Conservation (phyloP, 192 early-diverging fungal species). For the Pilobolus umbonatus region DNA sequence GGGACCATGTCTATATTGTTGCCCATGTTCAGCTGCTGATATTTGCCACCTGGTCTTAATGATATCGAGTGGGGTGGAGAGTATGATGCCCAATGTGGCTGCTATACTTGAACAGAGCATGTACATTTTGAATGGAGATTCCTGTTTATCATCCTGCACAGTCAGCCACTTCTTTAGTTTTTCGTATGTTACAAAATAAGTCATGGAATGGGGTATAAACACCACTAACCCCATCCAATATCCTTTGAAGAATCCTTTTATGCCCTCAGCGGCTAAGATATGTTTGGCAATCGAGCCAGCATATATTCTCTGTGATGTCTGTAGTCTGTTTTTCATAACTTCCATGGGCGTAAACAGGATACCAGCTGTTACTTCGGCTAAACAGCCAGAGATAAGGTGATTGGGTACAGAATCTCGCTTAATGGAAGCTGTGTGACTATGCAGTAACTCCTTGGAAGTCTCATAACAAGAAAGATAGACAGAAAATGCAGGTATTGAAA, state of each 20-base stretch:
- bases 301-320: slow-evolving; percentile 46
- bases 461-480: slow-evolving; percentile 73
- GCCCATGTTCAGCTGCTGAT: slow-evolving; percentile 29
- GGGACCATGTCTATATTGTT: slow-evolving; percentile 28
- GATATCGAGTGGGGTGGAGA: slow-evolving; percentile 70
- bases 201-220: slow-evolving; percentile 71
- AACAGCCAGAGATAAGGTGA: slow-evolving; percentile 51
- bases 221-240: slow-evolving; percentile 70
- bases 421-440: slow-evolving; percentile 12
- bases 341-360: slow-evolving; percentile 86
- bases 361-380: slow-evolving; percentile 64
- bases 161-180: slow-evolving; percentile 38
- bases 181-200: slow-evolving; percentile 68
- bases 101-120: slow-evolving; percentile 56
- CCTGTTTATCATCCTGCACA: background rate
- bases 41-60: slow-evolving; percentile 82
- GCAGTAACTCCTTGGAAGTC: slow-evolving; percentile 39
- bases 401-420: slow-evolving; percentile 40
- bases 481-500: slow-evolving; percentile 69
- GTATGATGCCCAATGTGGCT: slow-evolving; percentile 48
- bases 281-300: slow-evolving; percentile 35
- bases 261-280: slow-evolving; percentile 54
- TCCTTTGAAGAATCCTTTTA: slow-evolving; percentile 66
- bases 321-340: slow-evolving; percentile 70
- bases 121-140: slow-evolving; percentile 53